A percentile compares a stretch with the other conserved stretches of the same genome.
phyloP scores from a whole-genome alignment of 352 stramenopile species.

The Globisporangium recalcitrans region DNA sequence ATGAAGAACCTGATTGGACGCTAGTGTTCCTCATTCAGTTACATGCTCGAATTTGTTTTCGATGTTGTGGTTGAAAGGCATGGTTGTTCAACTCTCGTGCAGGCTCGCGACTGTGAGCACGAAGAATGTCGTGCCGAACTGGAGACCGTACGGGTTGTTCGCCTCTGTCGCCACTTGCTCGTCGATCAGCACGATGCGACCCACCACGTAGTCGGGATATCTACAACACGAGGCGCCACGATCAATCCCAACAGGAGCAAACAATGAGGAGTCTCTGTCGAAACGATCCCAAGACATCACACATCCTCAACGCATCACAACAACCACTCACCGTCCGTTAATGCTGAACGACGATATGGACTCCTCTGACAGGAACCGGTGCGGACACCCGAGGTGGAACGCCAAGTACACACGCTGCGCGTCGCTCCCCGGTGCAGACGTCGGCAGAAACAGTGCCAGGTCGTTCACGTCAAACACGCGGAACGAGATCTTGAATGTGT shows the following conservation, averaged over 20 bases:
- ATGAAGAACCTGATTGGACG: neutral
- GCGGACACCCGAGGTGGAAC: conserved; percentile 81
- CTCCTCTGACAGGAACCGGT: conserved; percentile 84
- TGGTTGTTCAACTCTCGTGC: conserved; percentile 58
- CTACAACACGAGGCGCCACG: conserved; percentile 21
- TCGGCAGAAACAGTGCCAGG: conserved; percentile 79
- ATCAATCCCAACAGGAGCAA: conserved; percentile 2
- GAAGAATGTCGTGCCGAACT: conserved; percentile 81
- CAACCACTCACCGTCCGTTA: conserved; percentile 48
- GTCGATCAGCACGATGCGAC: conserved; percentile 85
- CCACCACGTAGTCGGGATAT: conserved; percentile 86
- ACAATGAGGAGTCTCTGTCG: neutral
- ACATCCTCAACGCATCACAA: neutral
- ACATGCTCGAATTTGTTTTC: neutral
- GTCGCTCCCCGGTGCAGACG: conserved; percentile 70
- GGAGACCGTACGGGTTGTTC: conserved; percentile 77
- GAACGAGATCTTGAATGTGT: conserved; percentile 86
- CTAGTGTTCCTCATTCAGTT: neutral
- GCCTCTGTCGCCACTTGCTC: conserved; percentile 74
- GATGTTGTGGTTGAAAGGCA: neutral
- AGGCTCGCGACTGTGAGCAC: conserved; percentile 80
- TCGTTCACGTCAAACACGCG: conserved; percentile 79
- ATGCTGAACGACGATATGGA: conserved; percentile 87
- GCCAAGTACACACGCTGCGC: conserved; percentile 78
- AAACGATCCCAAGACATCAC: neutral